Base-by-base conservation (phyloP, 2,329 filamentous ascomycete species). In the Penicillium sp. region DNA sequence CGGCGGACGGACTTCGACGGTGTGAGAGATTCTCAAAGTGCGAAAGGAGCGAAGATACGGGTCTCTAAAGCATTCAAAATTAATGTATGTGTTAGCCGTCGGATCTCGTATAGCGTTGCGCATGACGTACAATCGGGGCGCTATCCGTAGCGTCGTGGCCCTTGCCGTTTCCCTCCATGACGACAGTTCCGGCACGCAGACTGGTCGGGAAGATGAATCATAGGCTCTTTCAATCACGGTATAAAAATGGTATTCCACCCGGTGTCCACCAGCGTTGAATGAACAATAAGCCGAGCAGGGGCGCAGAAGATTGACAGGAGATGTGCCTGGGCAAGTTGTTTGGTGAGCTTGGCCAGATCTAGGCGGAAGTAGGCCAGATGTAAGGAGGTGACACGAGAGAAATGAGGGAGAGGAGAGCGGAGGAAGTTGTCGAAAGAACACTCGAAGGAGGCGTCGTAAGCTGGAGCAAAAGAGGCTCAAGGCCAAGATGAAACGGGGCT, bases 21-120 rank as follows among this genome's bases (percentile, higher is more conserved):
- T 77, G 73, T 45, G 79, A 74, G n/a, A 83, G 76, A 30, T 78
- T 78, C 63, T 83, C 81, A 58, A 83, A 83, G 64, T 82, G 80
- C 31, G 81, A 82, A 50, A 80, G 73, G 21, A 83, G 72, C 31
- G 81, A 82, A 21, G 81, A 83, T 5, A 83, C 81, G 4, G 81
- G 80, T 72, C 75, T 79, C 78, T 81, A 66, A 30, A 66, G 54
- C 65, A 54, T 23, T 44, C 7, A 21, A 26, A 21, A 26, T 23
- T 9, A 21, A 21, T 21, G 1, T 21, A 1, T 38, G 2, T 17
- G 35, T 65, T 60, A 63, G 63, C 26, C 19, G 51, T 30, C 13
- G 3, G 1, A 31, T 15, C 9, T 45, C 23, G 48, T 53, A 47
- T 48, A 49, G 11, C 51, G 57, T 58, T 23, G 63, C 51, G 64